A percentile compares a stretch with the other conserved stretches of the same genome.
These are phyloP conservation scores for Aspergillus novofumigatus DNA, from an alignment of 2,329 filamentous ascomycete genomes.

Conservation along the genomic window DNA sequence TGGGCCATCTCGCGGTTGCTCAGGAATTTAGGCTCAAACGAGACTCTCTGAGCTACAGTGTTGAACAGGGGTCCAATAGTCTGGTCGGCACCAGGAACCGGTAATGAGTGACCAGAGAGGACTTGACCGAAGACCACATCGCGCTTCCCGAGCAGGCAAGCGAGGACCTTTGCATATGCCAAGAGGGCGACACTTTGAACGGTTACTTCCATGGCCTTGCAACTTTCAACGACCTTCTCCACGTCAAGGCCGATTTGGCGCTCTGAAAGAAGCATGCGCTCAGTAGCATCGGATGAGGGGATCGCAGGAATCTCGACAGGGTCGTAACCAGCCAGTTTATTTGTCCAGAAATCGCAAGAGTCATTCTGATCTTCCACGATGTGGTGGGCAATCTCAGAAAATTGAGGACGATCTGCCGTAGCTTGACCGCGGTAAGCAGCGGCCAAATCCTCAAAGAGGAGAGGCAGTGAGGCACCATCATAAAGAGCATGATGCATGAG, in stretches of 20 bases:
- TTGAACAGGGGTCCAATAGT: conserved; percentile 55
- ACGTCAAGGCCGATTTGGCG: conserved; percentile 16
- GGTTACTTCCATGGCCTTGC: conserved; percentile 26
- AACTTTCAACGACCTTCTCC: conserved; percentile 12
- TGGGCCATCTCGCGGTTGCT: conserved; percentile 37
- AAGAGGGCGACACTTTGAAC: conserved; percentile 27
- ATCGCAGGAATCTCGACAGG: conserved; percentile 19
- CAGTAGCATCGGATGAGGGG: conserved; percentile 1
- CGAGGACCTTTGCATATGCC: conserved; percentile 28
- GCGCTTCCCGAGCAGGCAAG: conserved; percentile 25
- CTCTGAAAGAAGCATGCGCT: conserved; percentile 18
- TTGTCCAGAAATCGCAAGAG: conserved; percentile 32
- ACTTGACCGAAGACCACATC: conserved; percentile 47
- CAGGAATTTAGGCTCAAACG: conserved; percentile 33
- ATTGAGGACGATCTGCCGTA: conserved; percentile 15
- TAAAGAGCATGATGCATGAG: conserved; percentile 81
- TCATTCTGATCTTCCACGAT: conserved; percentile 46
- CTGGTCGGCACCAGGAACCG: conserved; percentile 43
- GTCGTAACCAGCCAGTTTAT: conserved; percentile 20
- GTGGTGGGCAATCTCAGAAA: conserved; percentile 50
- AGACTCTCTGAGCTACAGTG: conserved; percentile 46
- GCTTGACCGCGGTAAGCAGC: conserved; percentile 53
- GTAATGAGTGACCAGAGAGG: conserved; percentile 49
- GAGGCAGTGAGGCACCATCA: conserved; percentile 72
- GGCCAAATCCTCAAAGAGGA: conserved; percentile 67